Evolutionary conservation across 371 early-diverging fungal genomes (phyloP).

Genomic region (Thermomucor indicae-seudaticae): DNA sequence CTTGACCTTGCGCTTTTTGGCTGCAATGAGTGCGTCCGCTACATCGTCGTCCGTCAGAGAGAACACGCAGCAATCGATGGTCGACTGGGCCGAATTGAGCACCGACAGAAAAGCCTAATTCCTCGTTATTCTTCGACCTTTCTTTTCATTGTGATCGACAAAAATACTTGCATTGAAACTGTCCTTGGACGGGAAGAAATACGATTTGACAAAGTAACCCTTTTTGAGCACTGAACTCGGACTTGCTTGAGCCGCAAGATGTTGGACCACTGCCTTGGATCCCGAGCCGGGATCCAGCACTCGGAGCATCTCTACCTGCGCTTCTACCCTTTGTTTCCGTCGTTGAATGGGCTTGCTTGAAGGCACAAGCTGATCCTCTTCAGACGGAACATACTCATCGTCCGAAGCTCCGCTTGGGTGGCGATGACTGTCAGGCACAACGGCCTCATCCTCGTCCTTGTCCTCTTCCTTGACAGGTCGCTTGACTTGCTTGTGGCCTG

Average conservation of each 20-base stretch:
- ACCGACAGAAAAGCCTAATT: slow-evolving; percentile 51
- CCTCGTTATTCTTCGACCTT: too few species aligned
- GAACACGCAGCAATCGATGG: slow-evolving; percentile 66
- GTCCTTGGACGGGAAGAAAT: slow-evolving; percentile 65
- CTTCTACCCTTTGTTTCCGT: not conserved
- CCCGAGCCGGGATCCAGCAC: slow-evolving; percentile 25
- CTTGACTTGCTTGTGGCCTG: not conserved
- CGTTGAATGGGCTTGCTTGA: too few species aligned
- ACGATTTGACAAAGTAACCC: slow-evolving; percentile 38
- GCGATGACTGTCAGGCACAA: slow-evolving; percentile 11
- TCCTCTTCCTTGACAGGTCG: slow-evolving; percentile 1
- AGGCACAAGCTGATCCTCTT: slow-evolving; percentile 14
- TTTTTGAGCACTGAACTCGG: slow-evolving; percentile 10
- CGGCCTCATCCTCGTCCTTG: slow-evolving; percentile 18
- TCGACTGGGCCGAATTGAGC: slow-evolving; percentile 40
- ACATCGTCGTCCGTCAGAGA: slow-evolving; percentile 66
- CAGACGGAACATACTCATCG: slow-evolving; percentile 33
- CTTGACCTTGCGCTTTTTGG: slow-evolving; percentile 53
- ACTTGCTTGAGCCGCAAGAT: slow-evolving; percentile 10
- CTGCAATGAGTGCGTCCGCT: slow-evolving; percentile 52
- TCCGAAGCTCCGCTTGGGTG: slow-evolving; percentile 25
- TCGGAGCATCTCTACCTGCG: not conserved
- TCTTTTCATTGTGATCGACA: too few species aligned
- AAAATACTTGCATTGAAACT: slow-evolving; percentile 43
- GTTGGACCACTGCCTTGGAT: slow-evolving; percentile 22